Evolutionary conservation across 331 rosid species (phyloP).

Genomic region (Pyracantha coccinea): DNA sequence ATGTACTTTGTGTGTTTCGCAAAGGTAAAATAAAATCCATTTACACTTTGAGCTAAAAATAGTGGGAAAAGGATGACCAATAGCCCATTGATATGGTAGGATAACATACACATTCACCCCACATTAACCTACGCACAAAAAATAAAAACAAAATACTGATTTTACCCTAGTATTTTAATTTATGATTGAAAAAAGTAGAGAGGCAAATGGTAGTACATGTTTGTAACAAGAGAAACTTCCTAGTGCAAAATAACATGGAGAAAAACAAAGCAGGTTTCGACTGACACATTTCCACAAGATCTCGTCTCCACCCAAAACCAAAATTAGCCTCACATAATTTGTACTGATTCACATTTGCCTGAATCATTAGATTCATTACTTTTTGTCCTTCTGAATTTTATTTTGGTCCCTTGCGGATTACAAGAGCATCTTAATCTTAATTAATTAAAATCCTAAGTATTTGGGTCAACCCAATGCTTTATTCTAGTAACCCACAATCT

Average conservation of each 20-base stretch:
- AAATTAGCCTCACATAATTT: neutral
- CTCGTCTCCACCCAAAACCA: neutral
- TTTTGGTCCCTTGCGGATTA: slow-evolving; percentile 18
- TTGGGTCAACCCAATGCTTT: slow-evolving; percentile 34
- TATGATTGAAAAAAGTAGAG: neutral
- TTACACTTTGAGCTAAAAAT: neutral
- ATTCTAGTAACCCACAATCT: slow-evolving; percentile 13
- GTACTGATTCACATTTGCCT: neutral
- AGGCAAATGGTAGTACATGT: slow-evolving; percentile 4
- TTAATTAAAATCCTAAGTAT: neutral
- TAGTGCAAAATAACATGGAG: slow-evolving; percentile 20
- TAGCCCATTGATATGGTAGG: neutral
- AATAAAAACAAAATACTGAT: too few species aligned
- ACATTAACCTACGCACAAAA: too few species aligned
- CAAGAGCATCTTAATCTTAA: slow-evolving; percentile 27
- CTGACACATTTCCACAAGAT: slow-evolving; percentile 11
- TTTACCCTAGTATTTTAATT: neutral
- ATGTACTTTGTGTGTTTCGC: neutral
- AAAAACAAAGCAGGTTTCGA: slow-evolving; percentile 17
- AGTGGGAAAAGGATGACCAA: neutral
- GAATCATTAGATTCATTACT: neutral
- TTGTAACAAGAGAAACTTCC: slow-evolving; percentile 23
- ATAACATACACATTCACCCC: neutral
- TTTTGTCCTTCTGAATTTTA: slow-evolving; percentile 1
- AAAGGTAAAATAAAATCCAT: neutral